phyloP scores from a whole-genome alignment of 441 rosid species.

The Pelargonium myrrhifolium region DNA sequence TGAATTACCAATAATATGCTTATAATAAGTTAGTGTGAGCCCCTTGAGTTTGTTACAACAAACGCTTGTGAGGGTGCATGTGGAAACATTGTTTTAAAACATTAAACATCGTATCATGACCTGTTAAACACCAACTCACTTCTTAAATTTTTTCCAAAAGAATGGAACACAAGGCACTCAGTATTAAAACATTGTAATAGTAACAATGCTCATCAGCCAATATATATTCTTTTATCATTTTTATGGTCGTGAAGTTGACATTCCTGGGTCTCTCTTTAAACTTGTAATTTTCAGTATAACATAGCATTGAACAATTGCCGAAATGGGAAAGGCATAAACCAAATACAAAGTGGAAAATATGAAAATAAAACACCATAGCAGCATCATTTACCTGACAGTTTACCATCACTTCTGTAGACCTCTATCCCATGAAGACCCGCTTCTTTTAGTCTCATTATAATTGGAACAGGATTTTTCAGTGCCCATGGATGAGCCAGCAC shows the following conservation, averaged over 20 bases:
- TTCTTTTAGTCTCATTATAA: slow-evolving; percentile 57
- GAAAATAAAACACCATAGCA: not conserved
- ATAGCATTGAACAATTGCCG: no score
- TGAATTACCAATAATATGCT: no score
- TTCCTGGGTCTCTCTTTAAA: not conserved
- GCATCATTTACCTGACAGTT: slow-evolving; percentile 43
- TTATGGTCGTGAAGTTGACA: not conserved
- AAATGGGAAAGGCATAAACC: not conserved
- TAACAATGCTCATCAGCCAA: not conserved
- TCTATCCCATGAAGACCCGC: slow-evolving; percentile 89
- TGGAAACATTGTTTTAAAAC: no score
- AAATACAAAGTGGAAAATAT: not conserved
- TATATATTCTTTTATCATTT: not conserved
- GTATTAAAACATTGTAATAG: no score
- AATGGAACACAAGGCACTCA: no score
- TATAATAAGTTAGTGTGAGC: no score
- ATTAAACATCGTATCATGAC: no score
- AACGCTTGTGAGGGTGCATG: no score
- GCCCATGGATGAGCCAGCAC: slow-evolving; percentile 99
- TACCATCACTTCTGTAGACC: slow-evolving; percentile 82
- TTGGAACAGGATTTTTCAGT: slow-evolving; percentile 57
- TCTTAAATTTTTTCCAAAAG: no score
- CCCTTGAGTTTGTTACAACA: no score
- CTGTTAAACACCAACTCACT: no score
- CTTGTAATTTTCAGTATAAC: no score